Conservation (phyloP, 1,139 yeast genomes). For the Suhomyces panamericanus region DNA sequence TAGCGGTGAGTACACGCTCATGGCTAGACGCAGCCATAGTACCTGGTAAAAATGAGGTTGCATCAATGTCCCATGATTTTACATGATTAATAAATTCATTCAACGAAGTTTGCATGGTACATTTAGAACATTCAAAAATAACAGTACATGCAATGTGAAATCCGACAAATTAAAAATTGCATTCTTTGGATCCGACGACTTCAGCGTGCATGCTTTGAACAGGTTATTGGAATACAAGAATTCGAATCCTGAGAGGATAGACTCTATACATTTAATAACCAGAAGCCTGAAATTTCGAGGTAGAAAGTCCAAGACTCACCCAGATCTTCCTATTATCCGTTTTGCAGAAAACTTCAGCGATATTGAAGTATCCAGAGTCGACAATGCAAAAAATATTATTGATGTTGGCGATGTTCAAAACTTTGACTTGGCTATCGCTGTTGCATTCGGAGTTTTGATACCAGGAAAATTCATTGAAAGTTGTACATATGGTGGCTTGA, state of each 20-base stretch:
- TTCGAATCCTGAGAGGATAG: conserved; percentile 31
- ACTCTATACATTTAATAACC: conserved; percentile 60
- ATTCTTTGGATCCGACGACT: conserved; percentile 81
- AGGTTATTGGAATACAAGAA: conserved; percentile 40
- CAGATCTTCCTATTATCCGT: conserved; percentile 57
- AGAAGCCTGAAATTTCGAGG: conserved; percentile 74
- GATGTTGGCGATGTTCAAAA: conserved; percentile 19
- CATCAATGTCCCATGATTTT: too few relatives aligned
- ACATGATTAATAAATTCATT: background rate
- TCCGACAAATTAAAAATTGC: conserved; percentile 37
- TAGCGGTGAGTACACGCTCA: too few relatives aligned
- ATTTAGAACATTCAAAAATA: background rate
- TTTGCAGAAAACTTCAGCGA: conserved; percentile 8
- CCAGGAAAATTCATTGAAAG: conserved; percentile 56
- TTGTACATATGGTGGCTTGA: conserved; percentile 67
- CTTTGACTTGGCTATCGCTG: conserved; percentile 77
- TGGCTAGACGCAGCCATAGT: too few relatives aligned
- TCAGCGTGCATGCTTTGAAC: conserved; percentile 61
- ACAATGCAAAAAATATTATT: conserved; percentile 54
- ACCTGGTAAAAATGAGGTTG: too few relatives aligned
- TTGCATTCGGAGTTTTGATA: conserved; percentile 81
- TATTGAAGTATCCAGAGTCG: conserved; percentile 58
- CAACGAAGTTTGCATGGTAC: background rate
- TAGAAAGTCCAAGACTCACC: conserved; percentile 48
- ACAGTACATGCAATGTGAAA: too few relatives aligned